These are phyloP conservation scores for Globisporangium ultimum DNA, from an alignment of 352 stramenopile genomes.

Conservation along the genomic window DNA sequence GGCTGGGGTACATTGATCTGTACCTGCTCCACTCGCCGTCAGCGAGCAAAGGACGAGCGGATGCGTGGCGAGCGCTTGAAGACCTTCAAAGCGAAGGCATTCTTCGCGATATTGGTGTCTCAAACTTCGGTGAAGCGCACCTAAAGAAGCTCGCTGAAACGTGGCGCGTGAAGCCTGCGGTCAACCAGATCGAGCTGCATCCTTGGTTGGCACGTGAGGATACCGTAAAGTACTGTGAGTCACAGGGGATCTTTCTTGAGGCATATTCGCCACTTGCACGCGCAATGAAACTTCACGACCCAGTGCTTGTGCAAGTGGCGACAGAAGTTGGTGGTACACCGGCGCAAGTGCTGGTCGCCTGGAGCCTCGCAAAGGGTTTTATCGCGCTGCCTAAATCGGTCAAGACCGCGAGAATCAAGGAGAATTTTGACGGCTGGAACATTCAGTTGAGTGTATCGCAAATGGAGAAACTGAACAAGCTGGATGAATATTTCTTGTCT, in stretches of 20 bases:
- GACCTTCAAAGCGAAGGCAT: conserved; percentile 46
- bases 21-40: conserved; percentile 69
- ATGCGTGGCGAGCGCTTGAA: conserved; percentile 50
- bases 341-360: conserved; percentile 55
- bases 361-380: conserved; percentile 33
- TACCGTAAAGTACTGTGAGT: conserved; percentile 52
- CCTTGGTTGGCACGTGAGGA: conserved; percentile 62
- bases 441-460: conserved; percentile 35
- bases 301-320: conserved; percentile 27
- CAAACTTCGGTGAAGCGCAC: conserved; percentile 86
- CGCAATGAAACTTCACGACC: conserved; percentile 30
- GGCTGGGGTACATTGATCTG: conserved; percentile 76
- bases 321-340: conserved; percentile 18
- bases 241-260: conserved; percentile 38
- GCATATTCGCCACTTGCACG: conserved; percentile 55
- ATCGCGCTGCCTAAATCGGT: conserved; percentile 69
- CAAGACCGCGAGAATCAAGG: conserved; percentile 41
- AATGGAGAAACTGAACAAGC: conserved; percentile 33
- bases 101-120: conserved; percentile 82
- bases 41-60: conserved; percentile 29
- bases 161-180: conserved; percentile 48
- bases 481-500: conserved; percentile 50
- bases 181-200: conserved; percentile 84
- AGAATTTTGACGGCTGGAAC: conserved; percentile 42
- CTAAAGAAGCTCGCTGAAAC: conserved; percentile 69